Evolutionary conservation across 192 early-diverging fungal species (phyloP), one percentile per base, ranked within the genome.

Genomic region (Gamsiella multidivaricata): DNA sequence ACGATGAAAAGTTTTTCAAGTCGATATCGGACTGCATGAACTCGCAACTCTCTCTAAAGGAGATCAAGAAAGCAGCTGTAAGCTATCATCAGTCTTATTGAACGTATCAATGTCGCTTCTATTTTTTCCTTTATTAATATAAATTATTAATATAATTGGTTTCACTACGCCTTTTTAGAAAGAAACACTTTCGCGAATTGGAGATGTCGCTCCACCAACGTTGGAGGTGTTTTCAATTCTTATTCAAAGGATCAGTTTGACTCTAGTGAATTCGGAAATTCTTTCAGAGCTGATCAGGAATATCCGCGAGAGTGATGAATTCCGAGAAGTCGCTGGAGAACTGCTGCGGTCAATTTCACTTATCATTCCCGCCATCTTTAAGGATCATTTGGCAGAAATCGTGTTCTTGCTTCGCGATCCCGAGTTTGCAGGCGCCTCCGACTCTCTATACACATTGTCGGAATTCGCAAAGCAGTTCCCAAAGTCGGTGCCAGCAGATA

Each of bases 211-310:
- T 0, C 80, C 89, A 18, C 81, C 79, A 12, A 60, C 88, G 18
- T 58, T 87, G 29, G 96, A 97, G 43, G 88, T 91, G 1, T 94
- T 96, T 25, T 80, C 85, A 2, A 73, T 91, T 17, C 79, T 96
- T 23, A 83, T 97, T 49, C 89, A 93, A 31, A 85, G 92, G 10
- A 88, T 94, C 14, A 88, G 89, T 10, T 71, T 96, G 39, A 90
- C 88, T 9, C 81, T 95, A 8, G 72, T 96, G 53, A 92, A 95
- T 65, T 90, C 88, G 46, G 87, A 85, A 53, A 64, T 85, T 36
- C 82, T 94, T 36, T 79, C 89, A 41, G 49, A 84, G 61, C 57
- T 96, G 59, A 67, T 95, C 52, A 80, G 84, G 55, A 56, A 85
- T 50, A 49, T 89, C 54, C 60, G 53, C 29, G 45, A 51, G 7